Conservation (phyloP, 2,329 filamentous ascomycete species). For the Trichophyton simii region DNA sequence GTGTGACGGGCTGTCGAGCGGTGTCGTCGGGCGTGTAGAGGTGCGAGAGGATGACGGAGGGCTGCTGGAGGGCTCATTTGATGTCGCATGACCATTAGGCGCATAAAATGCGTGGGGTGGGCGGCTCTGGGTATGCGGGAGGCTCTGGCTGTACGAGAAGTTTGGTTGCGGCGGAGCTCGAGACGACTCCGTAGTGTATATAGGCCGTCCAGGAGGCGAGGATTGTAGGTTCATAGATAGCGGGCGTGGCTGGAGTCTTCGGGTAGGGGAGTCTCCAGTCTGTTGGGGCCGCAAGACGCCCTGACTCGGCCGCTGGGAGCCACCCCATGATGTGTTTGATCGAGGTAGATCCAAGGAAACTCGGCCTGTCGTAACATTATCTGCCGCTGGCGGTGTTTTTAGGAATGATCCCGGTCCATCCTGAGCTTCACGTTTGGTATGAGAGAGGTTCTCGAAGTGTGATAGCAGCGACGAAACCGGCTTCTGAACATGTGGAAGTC, state of each 20-base stretch:
- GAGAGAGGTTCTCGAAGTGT: constrained; percentile 37
- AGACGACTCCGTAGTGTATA: constrained; percentile 33
- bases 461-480: constrained; percentile 39
- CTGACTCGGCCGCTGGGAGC: constrained; percentile 6
- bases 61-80: not conserved
- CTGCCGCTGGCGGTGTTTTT: constrained; percentile 22
- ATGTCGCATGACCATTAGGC: constrained; percentile 12
- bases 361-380: constrained; percentile 20
- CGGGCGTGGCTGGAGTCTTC: constrained; percentile 46
- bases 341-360: constrained; percentile 34
- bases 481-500: constrained; percentile 22
- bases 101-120: constrained; percentile 11
- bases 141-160: not conserved
- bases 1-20: constrained; percentile 36
- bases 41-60: constrained; percentile 4
- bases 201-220: constrained; percentile 31
- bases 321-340: constrained; percentile 28
- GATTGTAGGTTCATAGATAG: constrained; percentile 33
- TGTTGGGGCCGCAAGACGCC: constrained; percentile 13
- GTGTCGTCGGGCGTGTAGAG: constrained; percentile 23
- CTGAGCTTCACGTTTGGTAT: constrained; percentile 18
- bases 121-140: not conserved
- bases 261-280: constrained; percentile 39
- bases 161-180: constrained; percentile 25
- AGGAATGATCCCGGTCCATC: constrained; percentile 21